Evolutionary conservation across 495 filamentous ascomycete species (phyloP).

Genomic region (Daldinia bambusicola): DNA sequence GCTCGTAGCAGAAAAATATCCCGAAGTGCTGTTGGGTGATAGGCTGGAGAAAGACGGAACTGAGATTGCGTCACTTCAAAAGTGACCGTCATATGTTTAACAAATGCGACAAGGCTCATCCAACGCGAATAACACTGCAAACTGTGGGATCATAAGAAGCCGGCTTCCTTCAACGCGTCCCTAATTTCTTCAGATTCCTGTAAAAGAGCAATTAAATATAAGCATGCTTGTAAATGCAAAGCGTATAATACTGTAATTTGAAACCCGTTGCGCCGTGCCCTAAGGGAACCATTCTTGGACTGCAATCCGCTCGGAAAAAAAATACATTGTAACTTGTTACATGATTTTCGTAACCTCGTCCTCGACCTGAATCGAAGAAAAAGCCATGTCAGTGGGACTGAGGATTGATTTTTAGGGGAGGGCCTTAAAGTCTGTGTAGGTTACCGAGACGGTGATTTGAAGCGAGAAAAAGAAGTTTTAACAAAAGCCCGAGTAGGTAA

Average conservation of each 20-base stretch:
- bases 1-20: not conserved
- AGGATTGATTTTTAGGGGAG: slow-evolving; percentile 44
- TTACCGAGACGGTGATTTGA: not conserved
- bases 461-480: slow-evolving; percentile 8
- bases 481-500: slow-evolving; percentile 42
- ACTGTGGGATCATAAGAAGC: slow-evolving; percentile 51
- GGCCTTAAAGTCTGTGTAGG: slow-evolving; percentile 9
- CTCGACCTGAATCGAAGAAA: slow-evolving; percentile 77
- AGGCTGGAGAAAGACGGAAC: slow-evolving; percentile 4
- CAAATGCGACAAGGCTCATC: slow-evolving; percentile 23
- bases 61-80: slow-evolving; percentile 30
- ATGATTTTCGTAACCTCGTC: slow-evolving; percentile 97
- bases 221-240: slow-evolving; percentile 44
- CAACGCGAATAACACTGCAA: slow-evolving; percentile 11
- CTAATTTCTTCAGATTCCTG: slow-evolving; percentile 52
- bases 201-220: slow-evolving; percentile 46
- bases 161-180: slow-evolving; percentile 51
- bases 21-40: slow-evolving; percentile 6
- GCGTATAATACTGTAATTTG: slow-evolving; percentile 32
- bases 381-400: slow-evolving; percentile 64
- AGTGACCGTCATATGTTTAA: slow-evolving; percentile 28
- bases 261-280: slow-evolving; percentile 40
- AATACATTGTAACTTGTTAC: slow-evolving; percentile 64
- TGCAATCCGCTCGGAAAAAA: slow-evolving; percentile 38
- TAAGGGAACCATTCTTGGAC: slow-evolving; percentile 19